Conservation (phyloP, 2,329 filamentous ascomycete species). For the Aspergillus oerlinghausenensis region DNA sequence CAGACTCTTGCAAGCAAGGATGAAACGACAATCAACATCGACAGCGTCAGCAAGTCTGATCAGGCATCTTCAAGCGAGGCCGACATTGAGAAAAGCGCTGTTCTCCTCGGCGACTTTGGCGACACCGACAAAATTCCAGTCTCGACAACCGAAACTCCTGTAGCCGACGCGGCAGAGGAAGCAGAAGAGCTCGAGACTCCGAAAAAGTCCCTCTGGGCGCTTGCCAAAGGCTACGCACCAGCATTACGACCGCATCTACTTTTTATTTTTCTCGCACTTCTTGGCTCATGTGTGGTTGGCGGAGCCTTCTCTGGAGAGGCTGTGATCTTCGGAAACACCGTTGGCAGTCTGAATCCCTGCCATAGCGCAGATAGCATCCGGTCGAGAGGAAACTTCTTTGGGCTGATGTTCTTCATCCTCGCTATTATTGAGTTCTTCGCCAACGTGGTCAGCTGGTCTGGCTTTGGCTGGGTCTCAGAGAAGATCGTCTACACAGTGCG, state of each 20-base stretch:
- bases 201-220: conserved; percentile 24
- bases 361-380: conserved; percentile 46
- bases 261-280: conserved; percentile 45
- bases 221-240: conserved; percentile 24
- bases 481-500: conserved; percentile 61
- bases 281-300: conserved; percentile 51
- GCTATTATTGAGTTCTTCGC: conserved; percentile 57
- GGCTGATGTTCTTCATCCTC: conserved; percentile 57
- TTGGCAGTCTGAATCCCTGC: conserved; percentile 55
- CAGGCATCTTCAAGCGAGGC: conserved; percentile 21
- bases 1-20: conserved; percentile 50
- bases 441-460: conserved; percentile 57
- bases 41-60: conserved; percentile 25
- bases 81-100: conserved; percentile 17
- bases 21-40: conserved; percentile 46
- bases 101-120: conserved; percentile 5
- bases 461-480: conserved; percentile 58
- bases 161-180: conserved; percentile 9
- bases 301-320: conserved; percentile 55
- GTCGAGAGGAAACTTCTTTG: conserved; percentile 50
- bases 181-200: conserved; percentile 24
- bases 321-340: conserved; percentile 57
- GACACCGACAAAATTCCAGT: conserved; percentile 11
- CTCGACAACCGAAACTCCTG: conserved; percentile 14
- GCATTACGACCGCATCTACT: conserved; percentile 38